Evolutionary conservation across 2,329 filamentous ascomycete genomes (phyloP).

Genomic region (Achaetomium macrosporum): DNA sequence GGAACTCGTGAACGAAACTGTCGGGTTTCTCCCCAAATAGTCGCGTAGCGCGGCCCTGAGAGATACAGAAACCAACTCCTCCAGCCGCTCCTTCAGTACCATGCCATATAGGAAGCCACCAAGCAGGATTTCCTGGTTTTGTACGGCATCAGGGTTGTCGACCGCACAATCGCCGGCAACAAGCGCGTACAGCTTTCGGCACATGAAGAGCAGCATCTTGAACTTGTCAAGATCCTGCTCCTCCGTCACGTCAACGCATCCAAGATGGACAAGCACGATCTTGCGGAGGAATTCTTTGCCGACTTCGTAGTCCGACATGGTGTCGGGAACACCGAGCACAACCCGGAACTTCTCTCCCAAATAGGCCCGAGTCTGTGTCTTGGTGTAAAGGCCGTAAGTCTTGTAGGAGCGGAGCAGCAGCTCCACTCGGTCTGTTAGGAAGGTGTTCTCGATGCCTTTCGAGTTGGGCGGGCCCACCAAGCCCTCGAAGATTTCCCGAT

Average conservation of each 20-base stretch:
- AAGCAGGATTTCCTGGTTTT: conserved; percentile 91
- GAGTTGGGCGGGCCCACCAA: conserved; percentile 73
- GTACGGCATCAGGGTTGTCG: conserved; percentile 94
- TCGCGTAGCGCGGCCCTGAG: conserved; percentile 51
- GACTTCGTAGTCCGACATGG: conserved; percentile 79
- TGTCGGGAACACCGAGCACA: conserved; percentile 76
- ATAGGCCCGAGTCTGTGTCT: conserved; percentile 75
- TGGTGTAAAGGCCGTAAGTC: conserved; percentile 76
- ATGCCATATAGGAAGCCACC: conserved; percentile 92
- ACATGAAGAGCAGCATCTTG: conserved; percentile 90
- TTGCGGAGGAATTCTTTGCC: conserved; percentile 86
- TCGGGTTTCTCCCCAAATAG: conserved; percentile 49
- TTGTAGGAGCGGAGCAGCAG: conserved; percentile 90
- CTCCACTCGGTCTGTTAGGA: conserved; percentile 91
- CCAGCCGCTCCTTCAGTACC: conserved; percentile 89
- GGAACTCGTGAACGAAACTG: conserved; percentile 69
- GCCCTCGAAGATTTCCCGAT: conserved; percentile 93
- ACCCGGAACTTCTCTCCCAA: conserved; percentile 87
- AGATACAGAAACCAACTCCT: conserved; percentile 68
- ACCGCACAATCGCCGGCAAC: conserved; percentile 88
- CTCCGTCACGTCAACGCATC: conserved; percentile 76
- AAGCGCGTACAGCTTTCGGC: conserved; percentile 86
- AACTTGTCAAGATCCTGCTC: conserved; percentile 88
- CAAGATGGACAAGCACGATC: conserved; percentile 87
- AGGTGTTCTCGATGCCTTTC: conserved; percentile 78